These are phyloP conservation scores for Nemania diffusa DNA, from an alignment of 2,329 filamentous ascomycete species.

Conservation along the genomic window DNA sequence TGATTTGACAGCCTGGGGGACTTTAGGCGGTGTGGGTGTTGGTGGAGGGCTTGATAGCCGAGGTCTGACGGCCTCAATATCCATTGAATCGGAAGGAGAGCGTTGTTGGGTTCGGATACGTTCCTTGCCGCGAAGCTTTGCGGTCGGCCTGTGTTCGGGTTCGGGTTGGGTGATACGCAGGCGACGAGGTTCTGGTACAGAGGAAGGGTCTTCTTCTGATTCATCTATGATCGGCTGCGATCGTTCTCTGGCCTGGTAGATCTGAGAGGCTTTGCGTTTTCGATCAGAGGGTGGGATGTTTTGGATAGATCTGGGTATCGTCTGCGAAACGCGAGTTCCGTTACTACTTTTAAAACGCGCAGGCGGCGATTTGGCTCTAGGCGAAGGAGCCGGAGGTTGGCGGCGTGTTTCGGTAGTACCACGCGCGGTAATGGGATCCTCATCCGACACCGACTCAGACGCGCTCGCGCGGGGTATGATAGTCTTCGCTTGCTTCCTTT, in stretches of 20 bases:
- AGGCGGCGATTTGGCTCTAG: slow-evolving; percentile 35
- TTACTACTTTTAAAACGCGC: slow-evolving; percentile 31
- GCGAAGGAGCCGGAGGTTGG: slow-evolving; percentile 38
- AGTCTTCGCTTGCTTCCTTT: slow-evolving; percentile 43
- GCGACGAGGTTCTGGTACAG: slow-evolving; percentile 38
- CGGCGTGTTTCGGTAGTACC: slow-evolving; percentile 37
- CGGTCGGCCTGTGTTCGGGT: slow-evolving; percentile 24
- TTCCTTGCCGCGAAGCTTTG: slow-evolving; percentile 27
- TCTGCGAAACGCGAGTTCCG: slow-evolving; percentile 26
- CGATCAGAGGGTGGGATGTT: slow-evolving; percentile 38
- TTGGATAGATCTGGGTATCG: slow-evolving; percentile 24
- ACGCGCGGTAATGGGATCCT: slow-evolving; percentile 42
- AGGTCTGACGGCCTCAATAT: slow-evolving; percentile 37
- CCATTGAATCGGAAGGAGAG: slow-evolving; percentile 39
- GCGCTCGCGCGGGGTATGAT: slow-evolving; percentile 40
- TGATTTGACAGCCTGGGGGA: slow-evolving; percentile 14
- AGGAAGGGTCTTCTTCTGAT: slow-evolving; percentile 29
- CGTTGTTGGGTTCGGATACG: slow-evolving; percentile 31
- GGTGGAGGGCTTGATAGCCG: slow-evolving; percentile 48
- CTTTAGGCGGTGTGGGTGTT: slow-evolving; percentile 43
- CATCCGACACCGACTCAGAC: slow-evolving; percentile 46
- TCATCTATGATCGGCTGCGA: slow-evolving; percentile 32
- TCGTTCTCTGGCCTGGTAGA: slow-evolving; percentile 42
- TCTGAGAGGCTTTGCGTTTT: slow-evolving; percentile 48
- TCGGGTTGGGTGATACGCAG: slow-evolving; percentile 40